Percentiles rank a stretch among this genome's conserved stretches.
These are phyloP conservation scores for Alternaria consortialis DNA, from an alignment of 2,329 filamentous ascomycete genomes.

Conservation along the genomic window DNA sequence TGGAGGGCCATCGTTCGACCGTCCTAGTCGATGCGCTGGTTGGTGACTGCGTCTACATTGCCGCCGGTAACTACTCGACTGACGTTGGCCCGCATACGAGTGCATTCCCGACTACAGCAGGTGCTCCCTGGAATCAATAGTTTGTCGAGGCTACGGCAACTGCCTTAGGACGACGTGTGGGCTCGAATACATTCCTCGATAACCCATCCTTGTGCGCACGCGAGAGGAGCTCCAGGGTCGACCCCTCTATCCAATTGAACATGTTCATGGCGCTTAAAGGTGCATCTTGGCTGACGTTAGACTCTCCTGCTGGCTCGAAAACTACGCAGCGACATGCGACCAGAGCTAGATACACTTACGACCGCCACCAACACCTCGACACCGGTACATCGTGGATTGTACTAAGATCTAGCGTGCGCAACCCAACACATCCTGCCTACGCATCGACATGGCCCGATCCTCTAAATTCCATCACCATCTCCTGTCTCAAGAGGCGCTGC, in stretches of 20 bases:
- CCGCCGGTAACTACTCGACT: conserved; percentile 16
- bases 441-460: conserved; percentile 16
- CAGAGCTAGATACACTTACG: conserved; percentile 1
- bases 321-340: conserved; percentile 5
- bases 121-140: neutral
- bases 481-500: conserved; percentile 27
- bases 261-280: conserved; percentile 5
- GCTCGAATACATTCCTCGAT: conserved; percentile 2
- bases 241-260: conserved; percentile 19
- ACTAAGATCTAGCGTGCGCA: neutral
- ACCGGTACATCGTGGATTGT: conserved; percentile 19
- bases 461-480: conserved; percentile 11
- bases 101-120: conserved; percentile 8
- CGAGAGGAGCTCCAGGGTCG: conserved; percentile 27
- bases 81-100: conserved; percentile 5
- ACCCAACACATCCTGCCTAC: conserved; percentile 10
- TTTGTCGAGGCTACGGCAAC: neutral
- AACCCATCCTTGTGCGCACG: conserved; percentile 34
- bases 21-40: conserved; percentile 24
- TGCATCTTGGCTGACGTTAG: conserved; percentile 41
- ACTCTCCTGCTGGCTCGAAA: conserved; percentile 21
- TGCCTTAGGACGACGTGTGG: neutral
- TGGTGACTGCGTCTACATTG: conserved; percentile 23
- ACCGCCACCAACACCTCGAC: conserved; percentile 13
- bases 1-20: conserved; percentile 38